phyloP scores from a whole-genome alignment of 805 yeast species.

The Zygoascus tannicola region DNA sequence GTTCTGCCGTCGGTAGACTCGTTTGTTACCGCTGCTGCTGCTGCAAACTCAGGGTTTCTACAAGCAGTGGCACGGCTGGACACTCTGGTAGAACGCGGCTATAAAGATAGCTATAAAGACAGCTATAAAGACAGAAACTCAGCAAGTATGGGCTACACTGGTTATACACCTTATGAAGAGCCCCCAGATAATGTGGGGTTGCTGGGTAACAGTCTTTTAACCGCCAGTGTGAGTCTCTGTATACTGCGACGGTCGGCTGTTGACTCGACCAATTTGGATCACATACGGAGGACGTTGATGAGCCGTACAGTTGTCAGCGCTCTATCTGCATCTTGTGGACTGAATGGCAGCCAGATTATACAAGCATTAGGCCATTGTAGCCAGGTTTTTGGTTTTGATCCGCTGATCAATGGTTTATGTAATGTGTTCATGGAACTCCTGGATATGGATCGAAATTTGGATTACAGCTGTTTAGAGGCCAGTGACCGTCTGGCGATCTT shows the following conservation, averaged over 20 bases:
- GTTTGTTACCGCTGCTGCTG: no score
- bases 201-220: not conserved
- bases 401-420: constrained; percentile 52
- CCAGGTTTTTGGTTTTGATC: constrained; percentile 74
- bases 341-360: constrained; percentile 4
- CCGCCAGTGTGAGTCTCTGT: not conserved
- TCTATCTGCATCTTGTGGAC: constrained; percentile 10
- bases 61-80: not conserved
- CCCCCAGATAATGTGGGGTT: not conserved
- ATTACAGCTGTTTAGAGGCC: constrained; percentile 2
- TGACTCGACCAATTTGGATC: no score
- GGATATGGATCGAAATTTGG: constrained; percentile 34
- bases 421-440: constrained; percentile 58
- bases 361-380: constrained; percentile 22
- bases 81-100: not conserved
- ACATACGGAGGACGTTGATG: no score
- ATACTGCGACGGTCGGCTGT: not conserved
- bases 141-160: not conserved
- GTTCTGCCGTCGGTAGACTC: no score
- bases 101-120: not conserved
- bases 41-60: not conserved
- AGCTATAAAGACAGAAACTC: not conserved
- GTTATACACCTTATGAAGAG: not conserved
- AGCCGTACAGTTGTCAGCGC: constrained; percentile 12
- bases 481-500: constrained; percentile 10